Evolutionary conservation across 2,329 filamentous ascomycete species (phyloP), one percentile per base, ranked within the genome.

Genomic region (Coniochaeta sp.): DNA sequence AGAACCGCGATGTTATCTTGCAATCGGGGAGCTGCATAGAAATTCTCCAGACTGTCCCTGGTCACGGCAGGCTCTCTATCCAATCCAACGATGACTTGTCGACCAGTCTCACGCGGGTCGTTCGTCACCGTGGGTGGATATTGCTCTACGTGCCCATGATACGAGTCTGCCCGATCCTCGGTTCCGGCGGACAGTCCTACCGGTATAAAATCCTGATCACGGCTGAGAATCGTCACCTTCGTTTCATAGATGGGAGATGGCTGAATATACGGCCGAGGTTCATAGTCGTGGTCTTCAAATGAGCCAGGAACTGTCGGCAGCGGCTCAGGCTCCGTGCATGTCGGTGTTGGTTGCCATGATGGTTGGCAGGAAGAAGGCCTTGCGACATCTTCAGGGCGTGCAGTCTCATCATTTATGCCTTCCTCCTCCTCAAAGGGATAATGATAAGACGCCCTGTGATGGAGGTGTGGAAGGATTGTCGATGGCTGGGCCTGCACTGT

Each of bases 391-490:
- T 75, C 71, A 61, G 77, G 75, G 14, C 76, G 75, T 17, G 72
- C 70, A 24, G 71, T 67, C 36, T 77, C 75, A 40, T 73, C 73
- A 30, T 69, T 65, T n/a, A 38, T 55, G 14, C 54, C 26, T 28
- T 59, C 65, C 2, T 80, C 78, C 34, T 82, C 78, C 7, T 78
- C 76, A 58, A 82, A 83, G 0, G 80, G 78, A 61, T 78, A 80
- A 59, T 76, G 77, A 65, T 84, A 83, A 56, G 80, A 76, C 9
- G 73, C 69, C 62, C 72, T 75, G 32, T 69, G 65, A 55, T 68
- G 67, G 9, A 67, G 36, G 7, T 72, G 69, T 57, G 67, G 71
- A 4, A 69, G 66, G 26, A 70, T 67, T 57, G 22, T 65, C 66
- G 55, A 67, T 65, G 14, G 34, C 10, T 40, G 26, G 9, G 3